Conservation (phyloP, 2,329 filamentous ascomycete genomes). For the Moelleriella libera region DNA sequence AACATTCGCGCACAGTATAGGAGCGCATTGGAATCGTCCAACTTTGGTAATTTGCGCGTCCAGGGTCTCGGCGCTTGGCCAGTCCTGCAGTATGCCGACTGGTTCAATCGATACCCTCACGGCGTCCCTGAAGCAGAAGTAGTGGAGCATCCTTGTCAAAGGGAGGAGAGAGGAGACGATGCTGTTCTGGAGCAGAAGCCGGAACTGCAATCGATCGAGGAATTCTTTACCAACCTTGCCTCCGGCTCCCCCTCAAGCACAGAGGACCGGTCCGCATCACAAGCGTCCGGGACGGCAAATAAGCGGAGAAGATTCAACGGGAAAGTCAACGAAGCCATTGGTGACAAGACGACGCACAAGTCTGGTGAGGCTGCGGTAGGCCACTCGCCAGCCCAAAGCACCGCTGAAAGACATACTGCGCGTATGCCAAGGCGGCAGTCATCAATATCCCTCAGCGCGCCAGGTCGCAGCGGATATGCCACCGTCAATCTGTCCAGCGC, state of each 20-base stretch:
- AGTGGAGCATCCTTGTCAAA: conserved; percentile 57
- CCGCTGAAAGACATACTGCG: not conserved
- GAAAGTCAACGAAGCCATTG: conserved; percentile 3
- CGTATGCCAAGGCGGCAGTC: conserved; percentile 5
- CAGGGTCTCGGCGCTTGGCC: conserved; percentile 36
- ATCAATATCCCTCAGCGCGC: conserved; percentile 10
- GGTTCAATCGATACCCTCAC: conserved; percentile 91
- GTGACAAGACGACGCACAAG: conserved; percentile 1
- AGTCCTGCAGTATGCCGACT: conserved; percentile 92
- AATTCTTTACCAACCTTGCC: conserved; percentile 76
- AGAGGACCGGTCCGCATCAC: conserved; percentile 18
- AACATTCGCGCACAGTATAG: conserved; percentile 83
- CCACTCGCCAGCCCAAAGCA: conserved; percentile 1
- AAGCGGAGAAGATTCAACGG: conserved; percentile 17
- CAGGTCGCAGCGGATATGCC: not conserved
- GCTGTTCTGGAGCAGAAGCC: conserved; percentile 79
- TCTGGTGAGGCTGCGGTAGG: conserved; percentile 3
- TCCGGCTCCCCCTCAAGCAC: conserved; percentile 27
- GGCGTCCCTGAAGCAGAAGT: conserved; percentile 78
- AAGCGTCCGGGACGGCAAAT: conserved; percentile 16
- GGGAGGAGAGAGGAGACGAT: conserved; percentile 69
- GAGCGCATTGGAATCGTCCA: conserved; percentile 67
- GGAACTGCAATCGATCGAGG: conserved; percentile 84
- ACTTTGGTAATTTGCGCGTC: conserved; percentile 43
- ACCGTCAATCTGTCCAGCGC: conserved; percentile 20